These are phyloP conservation scores for Penicillium maclennaniae DNA, from an alignment of 495 filamentous ascomycete species.

Conservation along the genomic window DNA sequence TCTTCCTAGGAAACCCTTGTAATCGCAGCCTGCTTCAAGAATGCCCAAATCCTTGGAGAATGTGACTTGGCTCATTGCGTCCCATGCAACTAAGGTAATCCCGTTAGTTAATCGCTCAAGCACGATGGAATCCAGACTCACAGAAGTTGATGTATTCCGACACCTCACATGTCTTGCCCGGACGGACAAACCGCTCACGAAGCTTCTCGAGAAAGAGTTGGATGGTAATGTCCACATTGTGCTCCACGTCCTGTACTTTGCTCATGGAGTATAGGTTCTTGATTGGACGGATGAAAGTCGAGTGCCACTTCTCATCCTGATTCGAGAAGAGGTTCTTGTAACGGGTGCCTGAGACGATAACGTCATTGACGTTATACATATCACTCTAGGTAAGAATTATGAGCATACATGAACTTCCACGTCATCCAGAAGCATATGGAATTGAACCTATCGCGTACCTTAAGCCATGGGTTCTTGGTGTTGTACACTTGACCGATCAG, in stretches of 20 bases:
- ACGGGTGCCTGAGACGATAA: slow-evolving; percentile 17
- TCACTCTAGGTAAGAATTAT: slow-evolving; percentile 17
- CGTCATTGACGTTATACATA: slow-evolving; percentile 30
- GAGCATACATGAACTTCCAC: background rate
- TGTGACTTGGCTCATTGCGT: slow-evolving; percentile 32
- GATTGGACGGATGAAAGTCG: slow-evolving; percentile 24
- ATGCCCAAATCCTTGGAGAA: slow-evolving; percentile 30
- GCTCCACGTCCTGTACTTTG: slow-evolving; percentile 27
- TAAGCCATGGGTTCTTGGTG: slow-evolving; percentile 30
- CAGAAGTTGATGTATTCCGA: slow-evolving; percentile 19
- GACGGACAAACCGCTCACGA: slow-evolving; percentile 15
- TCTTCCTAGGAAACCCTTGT: slow-evolving; percentile 18
- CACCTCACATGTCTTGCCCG: slow-evolving; percentile 18
- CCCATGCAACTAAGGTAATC: slow-evolving; percentile 30
- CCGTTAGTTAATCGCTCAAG: background rate
- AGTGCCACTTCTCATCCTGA: slow-evolving; percentile 30
- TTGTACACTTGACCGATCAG: slow-evolving; percentile 31
- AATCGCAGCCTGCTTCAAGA: slow-evolving; percentile 19
- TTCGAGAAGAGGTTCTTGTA: slow-evolving; percentile 29
- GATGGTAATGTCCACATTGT: slow-evolving; percentile 23
- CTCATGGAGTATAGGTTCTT: slow-evolving; percentile 27
- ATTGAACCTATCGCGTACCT: slow-evolving; percentile 14
- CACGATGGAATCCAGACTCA: too few species aligned
- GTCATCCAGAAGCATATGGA: background rate
- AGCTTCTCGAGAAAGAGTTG: slow-evolving; percentile 25